Evolutionary conservation across 2,329 filamentous ascomycete genomes (phyloP), one percentile per base, ranked within the genome.

Genomic region (Aspergillus brunneoviolaceus): DNA sequence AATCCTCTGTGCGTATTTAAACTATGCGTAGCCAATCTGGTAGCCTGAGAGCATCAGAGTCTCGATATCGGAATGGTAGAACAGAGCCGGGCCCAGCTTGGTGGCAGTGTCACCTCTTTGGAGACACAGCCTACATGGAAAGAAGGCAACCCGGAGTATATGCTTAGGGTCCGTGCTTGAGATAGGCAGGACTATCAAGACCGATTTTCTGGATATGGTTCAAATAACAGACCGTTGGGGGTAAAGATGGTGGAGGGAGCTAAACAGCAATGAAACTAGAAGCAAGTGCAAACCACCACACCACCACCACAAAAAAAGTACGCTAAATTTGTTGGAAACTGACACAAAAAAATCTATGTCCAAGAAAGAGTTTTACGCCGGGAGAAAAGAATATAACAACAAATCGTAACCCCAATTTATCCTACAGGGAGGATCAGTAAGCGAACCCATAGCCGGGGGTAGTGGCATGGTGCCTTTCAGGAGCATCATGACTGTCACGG

Each of bases 391-490:
- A 29, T 45, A 29, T 35, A 35, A 47, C n/a, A 63, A 55, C 35
- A 59, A 33, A 25, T 49, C 45, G 27, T 58, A 29, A 54, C 49
- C 59, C 25, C 29, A 35, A 61, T 49, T 35, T 48, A 49, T 42
- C 58, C 25, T 33, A 57, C 45, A 33, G 6, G 16, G 47, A 50
- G 45, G n/a, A 49, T 67, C 67, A 74, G 59, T 72, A 72, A 53
- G 73, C 72, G 64, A 74, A 69, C 48, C 74, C 74, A 61, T 73
- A 75, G n/a, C 67, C 71, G 31, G 72, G 68, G 25, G 62, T 65
- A 6, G 70, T 70, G 23, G 69, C 65, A 47, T 67, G 62, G 29
- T 66, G 73, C 29, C 69, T 70, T 47, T 76, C 74, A 25, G 70
- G 68, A n/a, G 74, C 73, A 61, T 67, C 70, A 58, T 64, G 64